Evolutionary conservation across 140 eudicot species (phyloP), one percentile per base, ranked within the genome.

Genomic region (Anethum foeniculum): DNA sequence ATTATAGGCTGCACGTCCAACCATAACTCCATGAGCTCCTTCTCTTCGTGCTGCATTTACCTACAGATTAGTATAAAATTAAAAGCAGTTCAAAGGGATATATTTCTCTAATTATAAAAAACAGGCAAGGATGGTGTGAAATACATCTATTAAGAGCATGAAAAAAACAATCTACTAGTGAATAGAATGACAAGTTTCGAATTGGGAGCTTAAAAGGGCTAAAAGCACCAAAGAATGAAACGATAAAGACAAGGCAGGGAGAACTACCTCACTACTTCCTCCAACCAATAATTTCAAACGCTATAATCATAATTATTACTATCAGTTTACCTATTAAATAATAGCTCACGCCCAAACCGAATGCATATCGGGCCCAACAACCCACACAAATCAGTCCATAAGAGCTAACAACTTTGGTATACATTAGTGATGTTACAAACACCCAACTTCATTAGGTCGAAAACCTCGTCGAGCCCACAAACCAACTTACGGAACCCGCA

Each of bases 11-110:
- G 97, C 93, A 86, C 98, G 97, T 52, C 98, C 98, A 83, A 94
- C 90, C 98, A 94, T 94, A 76, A 92, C 97, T 34, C 97, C 98
- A 80, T 94, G 96, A 81, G 98, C 98, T 83, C 98, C 98, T 92
- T 92, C 96, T 11, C 28, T 79, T 60, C 82, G 86, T 54, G 98
- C 97, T 76, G 97, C 96, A 85, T 85, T 92, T 44, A 89, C 96
- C 98, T 94, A 78, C 28, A 56, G 52, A 62, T 73, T 81, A 73
- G 46, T 18, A 54, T 47, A 32, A 52, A 34, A 51, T 36, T 14
- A 51, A 41, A 23, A 71, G 30, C 7, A 44, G 15, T 25, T 19
- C 16, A 34, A 54, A 56, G 27, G 60, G 25, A 32, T 9, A 36
- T 19, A 77, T 10, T 13, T 11, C 51, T 78, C 73, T 56, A 27